Evolutionary conservation across 805 yeast genomes (phyloP).

Genomic region (Torulaspora franciscae): DNA sequence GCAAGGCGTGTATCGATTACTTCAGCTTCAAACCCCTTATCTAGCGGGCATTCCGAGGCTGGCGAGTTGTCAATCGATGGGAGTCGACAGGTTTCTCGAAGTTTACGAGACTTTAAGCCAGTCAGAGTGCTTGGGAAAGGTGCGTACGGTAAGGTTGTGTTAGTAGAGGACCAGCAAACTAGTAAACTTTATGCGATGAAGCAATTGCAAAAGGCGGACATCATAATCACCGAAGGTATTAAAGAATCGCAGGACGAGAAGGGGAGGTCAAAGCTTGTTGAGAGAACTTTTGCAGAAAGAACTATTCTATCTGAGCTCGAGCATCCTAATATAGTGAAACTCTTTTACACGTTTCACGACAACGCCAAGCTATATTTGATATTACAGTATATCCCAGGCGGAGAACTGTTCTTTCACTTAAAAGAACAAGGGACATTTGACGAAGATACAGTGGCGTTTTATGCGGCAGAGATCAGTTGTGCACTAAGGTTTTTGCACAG

Average conservation of each 20-base stretch:
- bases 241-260: conserved; percentile 7
- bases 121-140: conserved; percentile 80
- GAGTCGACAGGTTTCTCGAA: conserved; percentile 15
- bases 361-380: conserved; percentile 66
- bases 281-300: conserved; percentile 75
- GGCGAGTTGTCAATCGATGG: not conserved
- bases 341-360: conserved; percentile 82
- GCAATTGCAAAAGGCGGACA: conserved; percentile 76
- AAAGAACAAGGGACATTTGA: conserved; percentile 41
- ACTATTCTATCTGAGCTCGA: conserved; percentile 64
- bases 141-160: conserved; percentile 79
- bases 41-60: not conserved
- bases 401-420: conserved; percentile 59
- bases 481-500: conserved; percentile 73
- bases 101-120: conserved; percentile 58
- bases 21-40: conserved; percentile 3
- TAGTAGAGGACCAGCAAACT: conserved; percentile 61
- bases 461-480: conserved; percentile 73
- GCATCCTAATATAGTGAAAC: conserved; percentile 77
- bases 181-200: conserved; percentile 78
- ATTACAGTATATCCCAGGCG: conserved; percentile 82
- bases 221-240: conserved; percentile 44
- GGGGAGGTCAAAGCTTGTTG: conserved; percentile 46
- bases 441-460: conserved; percentile 69
- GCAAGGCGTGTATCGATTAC: conserved; percentile 26